Evolutionary conservation across 2,329 filamentous ascomycete genomes (phyloP).

Genomic region (Alternaria dauci): DNA sequence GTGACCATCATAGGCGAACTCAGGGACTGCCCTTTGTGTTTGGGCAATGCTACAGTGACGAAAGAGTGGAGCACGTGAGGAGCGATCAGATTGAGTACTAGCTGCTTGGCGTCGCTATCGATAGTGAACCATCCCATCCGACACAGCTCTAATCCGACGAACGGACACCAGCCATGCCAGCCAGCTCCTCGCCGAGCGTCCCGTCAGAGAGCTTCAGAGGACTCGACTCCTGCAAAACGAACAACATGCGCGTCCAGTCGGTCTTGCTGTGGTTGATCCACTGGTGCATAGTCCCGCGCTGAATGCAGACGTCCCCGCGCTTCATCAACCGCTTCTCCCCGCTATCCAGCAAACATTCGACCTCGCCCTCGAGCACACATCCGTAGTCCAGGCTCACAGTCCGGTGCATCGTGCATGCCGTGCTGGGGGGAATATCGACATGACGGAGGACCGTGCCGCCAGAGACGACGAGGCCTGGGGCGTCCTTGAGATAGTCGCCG

Average conservation of each 20-base stretch:
- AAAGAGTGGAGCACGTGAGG: conserved; percentile 23
- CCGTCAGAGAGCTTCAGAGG: conserved; percentile 44
- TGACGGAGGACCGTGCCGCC: conserved; percentile 58
- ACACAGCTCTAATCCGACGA: conserved; percentile 38
- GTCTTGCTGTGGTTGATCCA: conserved; percentile 49
- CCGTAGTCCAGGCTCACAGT: conserved; percentile 54
- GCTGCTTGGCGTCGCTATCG: conserved; percentile 28
- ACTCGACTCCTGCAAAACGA: conserved; percentile 49
- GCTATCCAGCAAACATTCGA: conserved; percentile 51
- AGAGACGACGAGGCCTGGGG: conserved; percentile 61
- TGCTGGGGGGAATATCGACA: conserved; percentile 49
- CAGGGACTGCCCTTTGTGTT: conserved; percentile 11
- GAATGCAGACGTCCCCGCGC: conserved; percentile 50
- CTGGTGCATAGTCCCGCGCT: conserved; percentile 53
- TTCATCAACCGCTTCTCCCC: conserved; percentile 50
- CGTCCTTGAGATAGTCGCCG: conserved; percentile 52
- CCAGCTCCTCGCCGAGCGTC: conserved; percentile 44
- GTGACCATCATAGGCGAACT: not conserved
- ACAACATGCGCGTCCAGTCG: conserved; percentile 50
- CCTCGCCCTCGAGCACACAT: conserved; percentile 50
- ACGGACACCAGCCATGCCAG: conserved; percentile 49
- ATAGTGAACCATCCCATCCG: not conserved
- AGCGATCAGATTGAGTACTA: conserved; percentile 22
- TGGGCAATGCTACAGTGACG: conserved; percentile 6
- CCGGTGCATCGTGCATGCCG: conserved; percentile 52